A percentile compares a stretch with the other conserved stretches of the same genome.
Evolutionary conservation across 768 basidiomycete species (phyloP).

Genomic region (Crassisporium funariophilum): DNA sequence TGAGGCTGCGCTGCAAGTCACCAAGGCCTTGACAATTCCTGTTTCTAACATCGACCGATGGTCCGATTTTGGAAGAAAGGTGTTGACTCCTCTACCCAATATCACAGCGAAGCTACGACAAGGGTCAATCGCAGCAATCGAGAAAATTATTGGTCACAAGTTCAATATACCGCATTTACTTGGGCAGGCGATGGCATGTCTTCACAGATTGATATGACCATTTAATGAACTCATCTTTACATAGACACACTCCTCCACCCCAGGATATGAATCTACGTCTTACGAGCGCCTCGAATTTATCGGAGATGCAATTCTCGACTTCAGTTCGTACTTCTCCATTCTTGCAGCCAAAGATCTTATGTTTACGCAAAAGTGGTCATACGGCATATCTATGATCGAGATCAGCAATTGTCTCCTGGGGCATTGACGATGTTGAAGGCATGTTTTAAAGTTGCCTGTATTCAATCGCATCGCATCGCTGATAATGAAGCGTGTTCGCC

Average conservation of each 20-base stretch:
- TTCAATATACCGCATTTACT: constrained; percentile 66
- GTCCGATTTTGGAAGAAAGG: constrained; percentile 68
- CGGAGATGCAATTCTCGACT: constrained; percentile 85
- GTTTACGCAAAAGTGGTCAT: constrained; percentile 59
- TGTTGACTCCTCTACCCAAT: constrained; percentile 44
- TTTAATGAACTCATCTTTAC: constrained; percentile 23
- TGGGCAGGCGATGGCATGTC: constrained; percentile 69
- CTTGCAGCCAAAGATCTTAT: constrained; percentile 8
- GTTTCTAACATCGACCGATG: constrained; percentile 66
- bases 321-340: constrained; percentile 50
- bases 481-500: constrained; percentile 16
- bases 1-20: constrained; percentile 62
- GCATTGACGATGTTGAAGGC: constrained; percentile 82
- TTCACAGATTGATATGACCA: not conserved
- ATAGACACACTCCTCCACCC: constrained; percentile 70
- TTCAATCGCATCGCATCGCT: constrained; percentile 3
- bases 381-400: constrained; percentile 64
- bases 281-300: constrained; percentile 84
- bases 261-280: constrained; percentile 54
- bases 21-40: constrained; percentile 66
- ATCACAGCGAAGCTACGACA: constrained; percentile 46
- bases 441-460: constrained; percentile 6
- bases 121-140: constrained; percentile 56
- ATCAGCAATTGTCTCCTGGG: constrained; percentile 69
- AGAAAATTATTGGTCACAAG: constrained; percentile 62